Evolutionary conservation across 768 basidiomycete species (phyloP).

Genomic region (Fibroporia radiculosa): DNA sequence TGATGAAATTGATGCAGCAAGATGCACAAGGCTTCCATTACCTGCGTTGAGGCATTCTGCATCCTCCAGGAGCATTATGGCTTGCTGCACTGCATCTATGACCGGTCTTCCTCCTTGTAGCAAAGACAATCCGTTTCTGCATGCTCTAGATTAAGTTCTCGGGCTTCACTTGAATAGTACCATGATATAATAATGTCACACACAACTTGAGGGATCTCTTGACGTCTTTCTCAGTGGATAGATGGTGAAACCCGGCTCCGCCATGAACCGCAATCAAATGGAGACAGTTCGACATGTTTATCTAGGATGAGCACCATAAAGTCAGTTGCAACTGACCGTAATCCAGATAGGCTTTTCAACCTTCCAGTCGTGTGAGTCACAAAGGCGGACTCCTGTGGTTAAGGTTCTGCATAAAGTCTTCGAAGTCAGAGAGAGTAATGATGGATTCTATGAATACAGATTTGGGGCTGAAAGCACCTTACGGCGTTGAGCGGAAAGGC

Average conservation of each 20-base stretch:
- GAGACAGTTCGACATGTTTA: background rate
- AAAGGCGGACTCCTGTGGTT: too few relatives aligned
- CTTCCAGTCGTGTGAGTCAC: too few relatives aligned
- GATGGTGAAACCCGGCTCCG: constrained; percentile 64
- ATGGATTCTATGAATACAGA: too few relatives aligned
- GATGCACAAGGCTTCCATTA: constrained; percentile 16
- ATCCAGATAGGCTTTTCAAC: too few relatives aligned
- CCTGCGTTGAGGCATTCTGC: constrained; percentile 68
- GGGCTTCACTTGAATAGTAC: background rate
- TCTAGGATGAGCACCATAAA: too few relatives aligned
- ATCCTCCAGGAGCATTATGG: constrained; percentile 57
- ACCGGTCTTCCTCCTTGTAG: constrained; percentile 20
- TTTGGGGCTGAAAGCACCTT: too few relatives aligned
- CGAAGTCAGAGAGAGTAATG: too few relatives aligned
- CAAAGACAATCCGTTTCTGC: constrained; percentile 32
- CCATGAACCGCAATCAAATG: constrained; percentile 59
- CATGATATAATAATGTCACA: constrained; percentile 28
- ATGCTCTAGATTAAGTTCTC: constrained; percentile 36
- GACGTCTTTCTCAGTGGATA: constrained; percentile 38
- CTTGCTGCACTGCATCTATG: constrained; percentile 41
- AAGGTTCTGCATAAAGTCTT: too few relatives aligned
- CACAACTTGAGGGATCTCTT: constrained; percentile 43
- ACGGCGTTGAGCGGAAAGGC: too few relatives aligned
- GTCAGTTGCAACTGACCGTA: too few relatives aligned
- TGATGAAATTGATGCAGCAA: background rate